Base-by-base conservation (phyloP, 177 flowering plant species). In the Vitis hybrid region DNA sequence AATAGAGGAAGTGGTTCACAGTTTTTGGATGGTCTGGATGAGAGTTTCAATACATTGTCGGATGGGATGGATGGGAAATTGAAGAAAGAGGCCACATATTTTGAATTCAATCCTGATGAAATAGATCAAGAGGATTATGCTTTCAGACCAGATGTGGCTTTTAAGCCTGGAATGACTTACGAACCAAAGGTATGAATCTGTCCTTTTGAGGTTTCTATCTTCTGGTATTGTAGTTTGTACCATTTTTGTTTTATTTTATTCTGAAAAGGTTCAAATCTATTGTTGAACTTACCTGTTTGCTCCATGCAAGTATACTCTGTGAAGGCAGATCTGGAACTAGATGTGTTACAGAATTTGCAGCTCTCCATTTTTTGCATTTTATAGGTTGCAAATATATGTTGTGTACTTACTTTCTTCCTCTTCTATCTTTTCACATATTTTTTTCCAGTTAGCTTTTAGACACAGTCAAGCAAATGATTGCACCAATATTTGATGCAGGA, bases 21-120 rank as follows among this genome's bases (percentile, higher is more conserved):
- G 5, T 54, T 61, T 39, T 0, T 73, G 61, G 87, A 78, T 70
- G 87, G 80, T 14, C 56, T 85, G 19, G 90, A 83, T 68, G 91
- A 85, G 57, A 80, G 76, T 71, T 74, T 80, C 55, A 75, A 59
- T 73, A 74, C 91, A 10, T 78, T 85, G 68, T 77, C 82, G 11
- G 97, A 90, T 83, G 90, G 91, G 65, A 81, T 90, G 89, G 94
- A 90, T 70, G 85, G 77, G 62, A 89, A 87, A 71, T 71, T 94
- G 78, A 79, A 82, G 83, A 67, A 85, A 71, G 93, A 90, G 13
- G 97, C 97, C 16, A 71, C 78, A 11, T 81, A 80, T 68, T 94
- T 88, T 77, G 83, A 89, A 31, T 69, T 66, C 68, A 74, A 87
- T 70, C 66, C 74, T 7, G 86, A 87, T 5, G 96, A 91, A 76